A percentile compares a stretch with the other conserved stretches of the same genome.
Conservation (phyloP, 192 early-diverging fungal genomes). For the Backusella westeae region DNA sequence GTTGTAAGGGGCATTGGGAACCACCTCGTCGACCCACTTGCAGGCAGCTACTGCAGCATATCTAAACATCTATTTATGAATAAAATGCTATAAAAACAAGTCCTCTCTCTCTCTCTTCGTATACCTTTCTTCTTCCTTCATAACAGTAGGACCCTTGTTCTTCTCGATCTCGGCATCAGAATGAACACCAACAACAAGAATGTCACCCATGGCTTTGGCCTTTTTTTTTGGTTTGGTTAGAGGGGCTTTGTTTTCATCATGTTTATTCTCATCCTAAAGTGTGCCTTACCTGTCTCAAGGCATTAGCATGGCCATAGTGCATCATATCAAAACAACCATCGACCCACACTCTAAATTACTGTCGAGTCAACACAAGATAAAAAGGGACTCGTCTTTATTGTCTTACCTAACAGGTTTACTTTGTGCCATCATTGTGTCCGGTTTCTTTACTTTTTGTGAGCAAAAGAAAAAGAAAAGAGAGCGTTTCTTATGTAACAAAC, state of each 20-base stretch:
- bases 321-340: slow-evolving; percentile 98
- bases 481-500: neutral
- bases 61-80: slow-evolving; percentile 64
- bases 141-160: slow-evolving; percentile 97
- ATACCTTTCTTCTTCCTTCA: slow-evolving; percentile 91
- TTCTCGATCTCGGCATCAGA: slow-evolving; percentile 89
- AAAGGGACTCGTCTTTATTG: neutral
- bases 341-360: slow-evolving; percentile 63
- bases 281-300: slow-evolving; percentile 78
- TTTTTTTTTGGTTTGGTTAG: slow-evolving; percentile 18
- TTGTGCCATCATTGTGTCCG: neutral
- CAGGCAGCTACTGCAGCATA: slow-evolving; percentile 94
- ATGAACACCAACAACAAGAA: slow-evolving; percentile 94
- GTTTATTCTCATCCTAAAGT: neutral
- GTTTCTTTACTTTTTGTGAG: neutral
- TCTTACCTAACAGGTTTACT: slow-evolving; percentile 16
- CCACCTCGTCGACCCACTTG: slow-evolving; percentile 96
- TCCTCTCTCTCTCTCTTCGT: neutral
- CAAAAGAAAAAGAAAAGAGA: neutral
- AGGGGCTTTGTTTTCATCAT: neutral
- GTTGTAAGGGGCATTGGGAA: slow-evolving; percentile 88
- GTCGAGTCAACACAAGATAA: neutral
- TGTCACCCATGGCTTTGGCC: slow-evolving; percentile 95
- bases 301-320: slow-evolving; percentile 97
- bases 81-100: slow-evolving; percentile 21